phyloP scores from a whole-genome alignment of 1,284 basidiomycete genomes.

The Heimioporus retisporus region DNA sequence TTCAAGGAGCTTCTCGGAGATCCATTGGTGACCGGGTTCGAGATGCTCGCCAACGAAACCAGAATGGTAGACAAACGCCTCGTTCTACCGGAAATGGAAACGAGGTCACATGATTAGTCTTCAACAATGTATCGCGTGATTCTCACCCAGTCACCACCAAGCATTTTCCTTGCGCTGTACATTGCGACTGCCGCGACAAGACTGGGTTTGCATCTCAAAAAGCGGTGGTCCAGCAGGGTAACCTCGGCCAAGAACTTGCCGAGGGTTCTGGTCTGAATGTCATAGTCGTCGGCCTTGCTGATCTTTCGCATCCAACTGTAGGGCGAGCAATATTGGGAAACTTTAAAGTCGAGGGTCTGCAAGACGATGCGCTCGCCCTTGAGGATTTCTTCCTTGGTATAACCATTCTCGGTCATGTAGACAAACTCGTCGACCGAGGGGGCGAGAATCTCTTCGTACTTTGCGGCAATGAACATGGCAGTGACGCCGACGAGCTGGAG shows the following conservation, averaged over 20 bases:
- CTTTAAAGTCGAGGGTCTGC: conserved; percentile 93
- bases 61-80: conserved; percentile 95
- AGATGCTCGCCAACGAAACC: conserved; percentile 94
- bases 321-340: conserved; percentile 98
- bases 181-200: conserved; percentile 98
- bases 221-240: conserved; percentile 93
- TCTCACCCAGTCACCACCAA: conserved; percentile 95
- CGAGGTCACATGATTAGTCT: conserved; percentile 61
- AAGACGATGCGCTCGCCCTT: conserved; percentile 98
- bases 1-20: conserved; percentile 90
- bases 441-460: conserved; percentile 99
- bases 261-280: conserved; percentile 97
- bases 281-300: conserved; percentile 99
- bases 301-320: conserved; percentile 99
- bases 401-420: conserved; percentile 97
- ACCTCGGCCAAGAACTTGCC: conserved; percentile 99
- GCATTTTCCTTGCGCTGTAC: conserved; percentile 95
- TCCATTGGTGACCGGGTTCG: conserved; percentile 82
- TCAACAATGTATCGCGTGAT: not conserved
- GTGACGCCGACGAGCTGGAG: conserved; percentile 98
- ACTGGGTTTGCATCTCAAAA: conserved; percentile 95
- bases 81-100: conserved; percentile 68
- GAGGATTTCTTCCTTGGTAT: conserved; percentile 95
- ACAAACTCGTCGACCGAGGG: conserved; percentile 97
- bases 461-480: conserved; percentile 97